phyloP scores from a whole-genome alignment of 257 asterid genomes.

The Plantago major region DNA sequence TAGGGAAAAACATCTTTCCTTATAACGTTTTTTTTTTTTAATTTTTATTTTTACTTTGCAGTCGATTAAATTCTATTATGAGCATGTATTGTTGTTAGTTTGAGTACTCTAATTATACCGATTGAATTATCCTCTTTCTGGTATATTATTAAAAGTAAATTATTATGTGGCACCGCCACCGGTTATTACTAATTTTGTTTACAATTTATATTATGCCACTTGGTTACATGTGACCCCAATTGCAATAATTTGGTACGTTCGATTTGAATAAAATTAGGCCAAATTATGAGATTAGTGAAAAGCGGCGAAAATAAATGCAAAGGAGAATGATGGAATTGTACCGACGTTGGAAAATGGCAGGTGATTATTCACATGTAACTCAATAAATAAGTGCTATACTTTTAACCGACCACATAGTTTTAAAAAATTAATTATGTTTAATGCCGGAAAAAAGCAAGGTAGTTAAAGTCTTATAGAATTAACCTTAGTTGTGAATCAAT shows the following conservation, averaged over 20 bases:
- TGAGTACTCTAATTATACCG: too few relatives aligned
- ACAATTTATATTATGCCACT: background rate
- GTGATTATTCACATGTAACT: conserved; percentile 9
- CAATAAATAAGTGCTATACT: background rate
- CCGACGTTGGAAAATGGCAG: conserved; percentile 28
- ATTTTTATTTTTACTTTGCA: too few relatives aligned
- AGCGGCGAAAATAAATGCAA: conserved; percentile 30
- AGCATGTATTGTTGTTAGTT: too few relatives aligned
- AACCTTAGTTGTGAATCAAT: too few relatives aligned
- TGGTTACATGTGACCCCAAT: background rate
- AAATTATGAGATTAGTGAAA: background rate
- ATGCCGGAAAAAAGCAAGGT: background rate
- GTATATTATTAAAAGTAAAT: too few relatives aligned
- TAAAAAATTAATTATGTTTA: background rate
- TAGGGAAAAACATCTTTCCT: too few relatives aligned
- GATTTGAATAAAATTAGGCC: background rate
- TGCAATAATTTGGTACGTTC: background rate
- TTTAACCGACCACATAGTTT: conserved; percentile 24
- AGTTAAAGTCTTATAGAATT: too few relatives aligned
- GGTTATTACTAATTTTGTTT: too few relatives aligned
- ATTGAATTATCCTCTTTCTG: too few relatives aligned
- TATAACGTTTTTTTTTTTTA: too few relatives aligned
- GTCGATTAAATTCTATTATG: too few relatives aligned
- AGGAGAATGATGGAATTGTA: conserved; percentile 14
- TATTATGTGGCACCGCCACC: too few relatives aligned